These are phyloP conservation scores for Lolium rigidum DNA, from an alignment of 176 grass and related monocot genomes.

Conservation along the genomic window DNA sequence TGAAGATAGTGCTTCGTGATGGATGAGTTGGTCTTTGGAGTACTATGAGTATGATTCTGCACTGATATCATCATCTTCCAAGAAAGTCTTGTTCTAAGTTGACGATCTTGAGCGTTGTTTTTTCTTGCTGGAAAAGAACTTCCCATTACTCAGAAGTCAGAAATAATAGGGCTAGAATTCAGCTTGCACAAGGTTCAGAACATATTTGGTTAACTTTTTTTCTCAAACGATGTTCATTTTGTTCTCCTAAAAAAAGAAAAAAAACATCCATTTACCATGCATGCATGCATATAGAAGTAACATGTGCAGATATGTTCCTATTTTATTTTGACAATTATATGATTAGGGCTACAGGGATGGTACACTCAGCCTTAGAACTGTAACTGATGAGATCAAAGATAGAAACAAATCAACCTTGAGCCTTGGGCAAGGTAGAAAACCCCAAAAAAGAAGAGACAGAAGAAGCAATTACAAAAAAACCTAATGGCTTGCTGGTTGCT, in stretches of 20 bases:
- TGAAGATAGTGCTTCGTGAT: conserved; percentile 23
- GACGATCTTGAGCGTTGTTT: neutral
- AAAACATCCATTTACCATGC: neutral
- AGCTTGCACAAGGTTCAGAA: too few species aligned
- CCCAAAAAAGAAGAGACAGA: neutral
- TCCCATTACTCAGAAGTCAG: too few species aligned
- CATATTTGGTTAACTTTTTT: neutral
- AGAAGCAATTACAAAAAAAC: conserved; percentile 19
- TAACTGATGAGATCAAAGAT: neutral
- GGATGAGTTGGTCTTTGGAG: neutral
- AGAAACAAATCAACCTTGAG: conserved; percentile 32
- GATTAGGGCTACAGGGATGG: conserved; percentile 46
- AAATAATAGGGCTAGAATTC: too few species aligned
- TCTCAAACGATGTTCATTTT: neutral
- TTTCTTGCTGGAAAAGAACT: too few species aligned
- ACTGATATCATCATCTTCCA: neutral
- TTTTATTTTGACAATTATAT: conserved; percentile 42
- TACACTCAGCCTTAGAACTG: conserved; percentile 38
- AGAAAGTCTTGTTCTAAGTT: neutral
- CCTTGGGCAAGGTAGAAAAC: conserved; percentile 31
- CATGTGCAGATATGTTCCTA: conserved; percentile 48
- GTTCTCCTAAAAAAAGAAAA: neutral
- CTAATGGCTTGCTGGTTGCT: conserved; percentile 15
- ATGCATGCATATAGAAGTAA: neutral
- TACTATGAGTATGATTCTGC: neutral